These are phyloP conservation scores for Trichoderma semiorbis DNA, from an alignment of 2,329 filamentous ascomycete species.

Conservation along the genomic window DNA sequence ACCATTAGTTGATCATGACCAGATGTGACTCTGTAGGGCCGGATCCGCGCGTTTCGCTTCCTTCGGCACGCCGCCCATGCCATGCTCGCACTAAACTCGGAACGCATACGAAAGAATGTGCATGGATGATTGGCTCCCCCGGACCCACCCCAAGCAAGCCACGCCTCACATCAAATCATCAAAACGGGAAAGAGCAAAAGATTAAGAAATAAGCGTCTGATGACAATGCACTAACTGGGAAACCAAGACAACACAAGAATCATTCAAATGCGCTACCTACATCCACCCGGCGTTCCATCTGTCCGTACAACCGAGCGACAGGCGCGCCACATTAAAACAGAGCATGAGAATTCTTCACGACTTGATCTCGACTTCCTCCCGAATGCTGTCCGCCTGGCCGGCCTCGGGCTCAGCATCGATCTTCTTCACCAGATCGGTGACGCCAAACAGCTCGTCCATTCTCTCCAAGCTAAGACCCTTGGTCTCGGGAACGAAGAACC, in stretches of 20 bases:
- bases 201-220: background rate
- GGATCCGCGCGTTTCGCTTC: background rate
- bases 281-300: background rate
- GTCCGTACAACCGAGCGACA: background rate
- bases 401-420: conserved; percentile 32
- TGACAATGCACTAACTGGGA: background rate
- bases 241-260: background rate
- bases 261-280: background rate
- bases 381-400: conserved; percentile 26
- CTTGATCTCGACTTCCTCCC: conserved; percentile 24
- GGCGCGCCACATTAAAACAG: background rate
- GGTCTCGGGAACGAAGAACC: conserved; percentile 67
- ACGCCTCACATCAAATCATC: background rate
- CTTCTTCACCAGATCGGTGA: conserved; percentile 43
- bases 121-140: background rate
- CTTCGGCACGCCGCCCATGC: background rate
- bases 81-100: background rate
- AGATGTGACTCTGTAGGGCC: background rate
- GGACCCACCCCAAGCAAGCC: background rate
- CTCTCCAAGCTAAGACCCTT: conserved; percentile 62
- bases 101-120: background rate
- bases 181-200: background rate
- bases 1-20: background rate
- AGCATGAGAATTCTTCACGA: conserved; percentile 2
- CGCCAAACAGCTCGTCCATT: conserved; percentile 65